Percentiles rank a stretch among this genome's conserved stretches.
Evolutionary conservation across 2,329 filamentous ascomycete genomes (phyloP).

Genomic region (Mycosphaerella sp.): DNA sequence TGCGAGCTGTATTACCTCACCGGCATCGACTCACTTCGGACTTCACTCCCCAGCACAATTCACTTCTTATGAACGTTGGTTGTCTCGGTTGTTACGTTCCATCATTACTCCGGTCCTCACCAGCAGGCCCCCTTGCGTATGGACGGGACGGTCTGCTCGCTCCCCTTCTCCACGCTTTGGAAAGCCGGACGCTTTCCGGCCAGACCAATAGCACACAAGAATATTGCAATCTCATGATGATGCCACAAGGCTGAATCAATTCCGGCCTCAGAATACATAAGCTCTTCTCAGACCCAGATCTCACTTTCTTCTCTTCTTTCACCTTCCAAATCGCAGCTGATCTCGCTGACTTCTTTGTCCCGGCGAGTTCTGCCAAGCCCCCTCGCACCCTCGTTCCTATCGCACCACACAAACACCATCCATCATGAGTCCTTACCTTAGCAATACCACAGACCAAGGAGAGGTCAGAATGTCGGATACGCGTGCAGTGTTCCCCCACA

Average conservation of each 20-base stretch:
- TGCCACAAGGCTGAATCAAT: slow-evolving; percentile 5
- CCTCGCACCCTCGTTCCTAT: slow-evolving; percentile 12
- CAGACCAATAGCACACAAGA: slow-evolving; percentile 20
- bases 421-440: slow-evolving; percentile 23
- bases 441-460: slow-evolving; percentile 8
- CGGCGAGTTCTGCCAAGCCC: slow-evolving; percentile 1
- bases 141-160: slow-evolving; percentile 10
- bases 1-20: not conserved
- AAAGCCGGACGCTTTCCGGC: slow-evolving; percentile 24
- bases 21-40: not conserved
- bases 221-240: slow-evolving; percentile 11
- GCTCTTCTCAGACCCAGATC: slow-evolving; percentile 14
- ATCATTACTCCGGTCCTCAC: not conserved
- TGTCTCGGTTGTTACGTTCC: not conserved
- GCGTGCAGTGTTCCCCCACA: slow-evolving; percentile 23
- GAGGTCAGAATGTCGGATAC: slow-evolving; percentile 16
- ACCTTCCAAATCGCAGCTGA: slow-evolving; percentile 2
- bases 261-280: slow-evolving; percentile 25
- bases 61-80: not conserved
- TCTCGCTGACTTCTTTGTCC: slow-evolving; percentile 8
- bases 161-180: slow-evolving; percentile 4
- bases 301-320: slow-evolving; percentile 17
- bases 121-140: slow-evolving; percentile 4
- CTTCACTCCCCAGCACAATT: not conserved
- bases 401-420: not conserved